These are phyloP conservation scores for Xylariaceae sp. DNA, from an alignment of 2,329 filamentous ascomycete genomes.

Conservation along the genomic window DNA sequence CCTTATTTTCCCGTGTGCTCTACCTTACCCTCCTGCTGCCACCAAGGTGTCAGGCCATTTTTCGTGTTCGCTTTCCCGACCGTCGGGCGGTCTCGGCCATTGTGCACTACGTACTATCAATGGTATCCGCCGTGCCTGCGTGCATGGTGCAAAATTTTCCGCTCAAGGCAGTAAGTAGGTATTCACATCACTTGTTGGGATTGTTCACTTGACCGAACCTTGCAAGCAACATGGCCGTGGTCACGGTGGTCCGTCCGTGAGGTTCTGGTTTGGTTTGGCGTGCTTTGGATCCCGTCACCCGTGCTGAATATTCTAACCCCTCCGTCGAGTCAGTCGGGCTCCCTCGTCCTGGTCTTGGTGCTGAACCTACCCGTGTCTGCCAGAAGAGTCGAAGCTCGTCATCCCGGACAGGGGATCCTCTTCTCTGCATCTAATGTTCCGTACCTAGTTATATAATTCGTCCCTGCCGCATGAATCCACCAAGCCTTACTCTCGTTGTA, in stretches of 20 bases:
- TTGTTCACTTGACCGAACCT: background rate
- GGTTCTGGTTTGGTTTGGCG: no score
- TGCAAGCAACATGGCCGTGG: background rate
- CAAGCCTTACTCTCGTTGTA: slow-evolving; percentile 9
- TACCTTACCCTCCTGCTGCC: slow-evolving; percentile 13
- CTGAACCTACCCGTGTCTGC: slow-evolving; percentile 16
- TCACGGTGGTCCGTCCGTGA: no score
- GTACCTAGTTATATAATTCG: slow-evolving; percentile 1
- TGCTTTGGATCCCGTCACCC: no score
- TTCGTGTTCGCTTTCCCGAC: slow-evolving; percentile 27
- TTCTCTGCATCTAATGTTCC: slow-evolving; percentile 9
- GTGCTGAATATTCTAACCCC: slow-evolving; percentile 8
- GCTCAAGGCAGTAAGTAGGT: slow-evolving; percentile 1
- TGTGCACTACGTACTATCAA: slow-evolving; percentile 15
- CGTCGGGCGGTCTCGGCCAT: slow-evolving; percentile 33
- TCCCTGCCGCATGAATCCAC: slow-evolving; percentile 5
- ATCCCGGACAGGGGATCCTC: slow-evolving; percentile 9
- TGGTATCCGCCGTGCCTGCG: slow-evolving; percentile 17
- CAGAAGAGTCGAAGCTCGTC: slow-evolving; percentile 16
- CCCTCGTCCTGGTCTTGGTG: slow-evolving; percentile 5
- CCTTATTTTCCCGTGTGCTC: slow-evolving; percentile 2
- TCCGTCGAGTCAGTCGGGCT: slow-evolving; percentile 16
- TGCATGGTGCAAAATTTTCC: slow-evolving; percentile 15
- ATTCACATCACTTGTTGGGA: background rate
- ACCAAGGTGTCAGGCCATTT: slow-evolving; percentile 30